Conservation (phyloP, 2,329 filamentous ascomycete species). For the Diaporthe sp. region DNA sequence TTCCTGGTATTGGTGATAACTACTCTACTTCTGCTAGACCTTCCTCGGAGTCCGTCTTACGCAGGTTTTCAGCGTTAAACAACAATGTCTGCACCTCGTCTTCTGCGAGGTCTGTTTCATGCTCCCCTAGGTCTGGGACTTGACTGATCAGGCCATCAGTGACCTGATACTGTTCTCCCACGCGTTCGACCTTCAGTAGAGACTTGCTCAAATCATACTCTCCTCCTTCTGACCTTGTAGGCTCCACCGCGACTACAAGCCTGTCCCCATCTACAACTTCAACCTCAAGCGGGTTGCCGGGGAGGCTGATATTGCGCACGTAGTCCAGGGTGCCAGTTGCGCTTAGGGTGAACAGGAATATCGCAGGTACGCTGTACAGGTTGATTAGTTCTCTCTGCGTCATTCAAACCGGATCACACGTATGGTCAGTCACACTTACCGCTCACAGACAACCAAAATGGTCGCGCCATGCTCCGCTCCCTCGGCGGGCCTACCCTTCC, state of each 20-base stretch:
- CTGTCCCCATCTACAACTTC: conserved; percentile 45
- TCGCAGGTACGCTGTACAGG: conserved; percentile 63
- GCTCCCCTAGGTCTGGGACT: conserved; percentile 41
- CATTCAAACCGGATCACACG: conserved; percentile 19
- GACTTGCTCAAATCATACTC: conserved; percentile 40
- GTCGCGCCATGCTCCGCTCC: conserved; percentile 37
- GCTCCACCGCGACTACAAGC: conserved; percentile 57
- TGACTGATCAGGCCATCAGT: conserved; percentile 40
- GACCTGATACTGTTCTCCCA: conserved; percentile 39
- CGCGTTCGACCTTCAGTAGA: conserved; percentile 19
- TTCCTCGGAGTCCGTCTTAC: conserved; percentile 57
- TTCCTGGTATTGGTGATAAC: conserved; percentile 2
- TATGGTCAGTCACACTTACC: conserved; percentile 52
- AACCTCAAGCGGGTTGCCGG: conserved; percentile 75
- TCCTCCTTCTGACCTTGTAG: conserved; percentile 37
- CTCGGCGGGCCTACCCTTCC: conserved; percentile 38
- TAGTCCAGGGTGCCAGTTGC: conserved; percentile 62
- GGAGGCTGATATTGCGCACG: conserved; percentile 64
- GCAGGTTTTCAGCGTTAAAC: conserved; percentile 61
- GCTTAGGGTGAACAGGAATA: conserved; percentile 74
- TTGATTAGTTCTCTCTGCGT: conserved; percentile 40
- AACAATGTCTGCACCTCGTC: conserved; percentile 57
- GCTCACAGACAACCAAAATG: conserved; percentile 57
- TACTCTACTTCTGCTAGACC: conserved; percentile 39
- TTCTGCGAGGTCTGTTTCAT: conserved; percentile 51